phyloP scores from a whole-genome alignment of 2,329 filamentous ascomycete species.

The Neurospora crassa region DNA sequence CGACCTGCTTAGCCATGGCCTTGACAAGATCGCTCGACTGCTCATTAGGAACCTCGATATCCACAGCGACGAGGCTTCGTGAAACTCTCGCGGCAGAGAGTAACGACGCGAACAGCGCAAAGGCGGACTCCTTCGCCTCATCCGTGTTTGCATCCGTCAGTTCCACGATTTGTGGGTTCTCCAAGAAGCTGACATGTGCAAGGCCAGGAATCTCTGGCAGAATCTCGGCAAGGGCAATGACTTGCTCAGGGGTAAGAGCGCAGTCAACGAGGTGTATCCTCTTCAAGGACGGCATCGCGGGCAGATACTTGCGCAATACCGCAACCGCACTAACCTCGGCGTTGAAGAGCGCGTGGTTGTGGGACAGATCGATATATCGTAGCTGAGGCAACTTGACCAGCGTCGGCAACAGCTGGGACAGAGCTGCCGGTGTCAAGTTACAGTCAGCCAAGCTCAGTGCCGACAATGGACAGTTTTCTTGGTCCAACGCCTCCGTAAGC shows the following conservation, averaged over 20 bases:
- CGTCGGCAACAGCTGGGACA: constrained; percentile 67
- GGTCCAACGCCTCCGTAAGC: constrained; percentile 42
- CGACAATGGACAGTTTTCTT: constrained; percentile 53
- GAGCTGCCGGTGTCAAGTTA: constrained; percentile 61
- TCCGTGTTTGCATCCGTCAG: constrained; percentile 70
- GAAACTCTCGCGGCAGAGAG: constrained; percentile 82
- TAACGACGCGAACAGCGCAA: constrained; percentile 83
- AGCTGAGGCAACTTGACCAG: constrained; percentile 62
- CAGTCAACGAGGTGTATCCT: constrained; percentile 82
- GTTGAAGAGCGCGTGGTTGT: constrained; percentile 75
- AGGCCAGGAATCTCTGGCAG: constrained; percentile 73
- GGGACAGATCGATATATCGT: constrained; percentile 84
- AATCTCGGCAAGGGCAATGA: constrained; percentile 83
- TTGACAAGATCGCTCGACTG: constrained; percentile 86
- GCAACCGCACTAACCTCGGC: constrained; percentile 63
- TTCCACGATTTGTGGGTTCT: constrained; percentile 63
- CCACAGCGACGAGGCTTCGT: constrained; percentile 73
- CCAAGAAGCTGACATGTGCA: constrained; percentile 78
- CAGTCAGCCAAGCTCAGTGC: constrained; percentile 82
- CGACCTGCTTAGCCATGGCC: constrained; percentile 85
- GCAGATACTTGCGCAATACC: constrained; percentile 73
- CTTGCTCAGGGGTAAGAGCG: constrained; percentile 74
- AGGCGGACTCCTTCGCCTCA: constrained; percentile 81
- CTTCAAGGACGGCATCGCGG: constrained; percentile 67
- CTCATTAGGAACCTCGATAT: constrained; percentile 76